Percentiles rank a stretch among this genome's conserved stretches.
Conservation (phyloP, 2,329 filamentous ascomycete species). For the Colletotrichum sp. region DNA sequence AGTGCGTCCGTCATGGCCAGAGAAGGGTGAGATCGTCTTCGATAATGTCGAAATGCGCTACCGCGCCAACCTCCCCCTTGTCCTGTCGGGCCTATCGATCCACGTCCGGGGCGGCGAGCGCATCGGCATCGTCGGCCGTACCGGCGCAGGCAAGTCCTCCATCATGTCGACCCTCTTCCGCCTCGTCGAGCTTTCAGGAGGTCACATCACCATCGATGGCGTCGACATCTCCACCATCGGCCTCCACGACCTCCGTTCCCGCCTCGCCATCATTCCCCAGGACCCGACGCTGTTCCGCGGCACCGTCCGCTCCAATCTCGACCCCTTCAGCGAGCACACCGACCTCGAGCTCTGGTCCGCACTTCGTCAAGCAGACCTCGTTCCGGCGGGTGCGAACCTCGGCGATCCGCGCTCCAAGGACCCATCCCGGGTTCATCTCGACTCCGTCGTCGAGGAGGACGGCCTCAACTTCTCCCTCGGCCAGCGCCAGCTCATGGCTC, state of each 20-base stretch:
- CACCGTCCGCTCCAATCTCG: conserved; percentile 79
- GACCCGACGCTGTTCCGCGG: conserved; percentile 85
- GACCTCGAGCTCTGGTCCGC: conserved; percentile 82
- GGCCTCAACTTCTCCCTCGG: conserved; percentile 95
- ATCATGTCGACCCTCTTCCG: conserved; percentile 87
- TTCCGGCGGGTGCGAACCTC: conserved; percentile 47
- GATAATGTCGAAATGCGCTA: conserved; percentile 81
- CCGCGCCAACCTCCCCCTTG: conserved; percentile 72
- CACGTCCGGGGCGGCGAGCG: conserved; percentile 78
- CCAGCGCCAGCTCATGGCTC: conserved; percentile 93
- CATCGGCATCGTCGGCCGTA: conserved; percentile 82
- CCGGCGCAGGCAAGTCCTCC: conserved; percentile 82
- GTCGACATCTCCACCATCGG: conserved; percentile 76
- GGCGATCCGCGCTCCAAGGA: conserved; percentile 30
- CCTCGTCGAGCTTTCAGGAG: conserved; percentile 69
- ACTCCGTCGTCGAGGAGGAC: conserved; percentile 88
- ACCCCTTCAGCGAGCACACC: conserved; percentile 80
- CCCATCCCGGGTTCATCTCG: conserved; percentile 76
- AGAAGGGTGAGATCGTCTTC: conserved; percentile 82
- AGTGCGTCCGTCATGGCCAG: conserved; percentile 80
- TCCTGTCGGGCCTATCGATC: conserved; percentile 74
- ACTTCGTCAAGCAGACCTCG: conserved; percentile 77
- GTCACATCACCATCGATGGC: conserved; percentile 69
- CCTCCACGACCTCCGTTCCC: conserved; percentile 75
- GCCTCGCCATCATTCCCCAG: conserved; percentile 83